Percentiles rank a stretch among this genome's conserved stretches.
Conservation (phyloP, 2,329 filamentous ascomycete species). For the Chaetomium sp. region DNA sequence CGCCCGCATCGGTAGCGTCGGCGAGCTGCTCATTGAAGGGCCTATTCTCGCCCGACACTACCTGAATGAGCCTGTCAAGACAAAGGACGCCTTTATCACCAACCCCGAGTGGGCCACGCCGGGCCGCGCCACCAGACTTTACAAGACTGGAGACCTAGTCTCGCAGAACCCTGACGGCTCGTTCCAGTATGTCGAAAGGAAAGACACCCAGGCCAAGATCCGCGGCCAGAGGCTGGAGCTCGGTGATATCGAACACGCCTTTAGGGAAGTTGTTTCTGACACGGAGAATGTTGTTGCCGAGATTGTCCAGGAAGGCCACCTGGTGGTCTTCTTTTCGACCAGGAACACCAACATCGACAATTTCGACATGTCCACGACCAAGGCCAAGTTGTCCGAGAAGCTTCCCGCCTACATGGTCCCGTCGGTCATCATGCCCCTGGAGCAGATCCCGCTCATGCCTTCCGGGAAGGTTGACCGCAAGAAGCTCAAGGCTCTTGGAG, state of each 20-base stretch:
- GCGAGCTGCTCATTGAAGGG: constrained; percentile 35
- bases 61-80: constrained; percentile 32
- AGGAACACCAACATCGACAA: background rate
- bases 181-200: constrained; percentile 39
- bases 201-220: constrained; percentile 57
- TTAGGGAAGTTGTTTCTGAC: constrained; percentile 9
- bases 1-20: constrained; percentile 32
- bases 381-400: constrained; percentile 38
- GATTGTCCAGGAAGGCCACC: constrained; percentile 4
- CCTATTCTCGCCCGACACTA: constrained; percentile 33
- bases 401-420: constrained; percentile 50
- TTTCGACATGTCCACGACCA: constrained; percentile 38
- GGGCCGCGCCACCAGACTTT: constrained; percentile 49
- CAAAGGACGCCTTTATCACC: constrained; percentile 27
- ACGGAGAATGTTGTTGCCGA: constrained; percentile 19
- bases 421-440: constrained; percentile 49
- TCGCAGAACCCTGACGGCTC: constrained; percentile 41
- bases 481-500: constrained; percentile 49
- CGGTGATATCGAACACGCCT: constrained; percentile 30
- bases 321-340: constrained; percentile 14
- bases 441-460: constrained; percentile 50
- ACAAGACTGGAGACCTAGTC: constrained; percentile 48
- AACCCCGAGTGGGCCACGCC: constrained; percentile 31
- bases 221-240: constrained; percentile 55
- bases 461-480: constrained; percentile 55